Evolutionary conservation across 2,329 filamentous ascomycete species (phyloP).

Genomic region (Cladorrhinum sp.): DNA sequence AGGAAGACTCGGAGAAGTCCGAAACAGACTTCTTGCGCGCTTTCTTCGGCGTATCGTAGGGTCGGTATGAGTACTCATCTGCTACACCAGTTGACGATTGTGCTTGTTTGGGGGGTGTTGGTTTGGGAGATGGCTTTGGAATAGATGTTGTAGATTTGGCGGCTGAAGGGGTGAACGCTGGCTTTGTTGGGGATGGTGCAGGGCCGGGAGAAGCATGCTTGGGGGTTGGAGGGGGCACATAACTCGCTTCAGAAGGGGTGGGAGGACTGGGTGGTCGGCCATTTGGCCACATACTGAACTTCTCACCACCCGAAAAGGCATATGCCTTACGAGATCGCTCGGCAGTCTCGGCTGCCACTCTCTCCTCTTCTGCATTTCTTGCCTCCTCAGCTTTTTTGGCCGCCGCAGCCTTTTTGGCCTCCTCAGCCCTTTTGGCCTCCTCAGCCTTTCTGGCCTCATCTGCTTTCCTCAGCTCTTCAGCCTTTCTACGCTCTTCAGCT

Average conservation of each 20-base stretch:
- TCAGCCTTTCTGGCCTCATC: conserved; percentile 31
- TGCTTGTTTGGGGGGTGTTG: conserved; percentile 28
- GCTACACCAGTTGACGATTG: conserved; percentile 6
- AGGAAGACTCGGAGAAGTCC: conserved; percentile 80
- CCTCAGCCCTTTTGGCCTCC: conserved; percentile 23
- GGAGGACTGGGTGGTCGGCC: conserved; percentile 47
- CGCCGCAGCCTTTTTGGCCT: conserved; percentile 26
- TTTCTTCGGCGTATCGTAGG: conserved; percentile 67
- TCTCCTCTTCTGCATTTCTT: conserved; percentile 33
- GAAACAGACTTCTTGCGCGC: conserved; percentile 62
- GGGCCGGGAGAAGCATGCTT: conserved; percentile 20
- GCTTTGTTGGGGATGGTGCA: conserved; percentile 25
- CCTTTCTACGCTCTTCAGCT: background rate
- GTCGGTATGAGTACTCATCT: conserved; percentile 63
- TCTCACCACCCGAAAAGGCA: conserved; percentile 64
- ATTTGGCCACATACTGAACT: conserved; percentile 67
- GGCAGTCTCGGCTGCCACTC: conserved; percentile 33
- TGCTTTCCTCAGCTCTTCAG: background rate
- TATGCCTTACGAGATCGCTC: conserved; percentile 52
- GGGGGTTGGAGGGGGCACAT: conserved; percentile 26
- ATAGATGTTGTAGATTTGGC: conserved; percentile 40
- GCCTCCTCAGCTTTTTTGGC: conserved; percentile 28
- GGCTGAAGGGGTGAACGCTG: conserved; percentile 33
- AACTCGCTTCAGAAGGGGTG: conserved; percentile 33
- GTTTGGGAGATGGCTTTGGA: conserved; percentile 60